Conservation (phyloP, 345 rosid genomes). For the Moringa oleifera region DNA sequence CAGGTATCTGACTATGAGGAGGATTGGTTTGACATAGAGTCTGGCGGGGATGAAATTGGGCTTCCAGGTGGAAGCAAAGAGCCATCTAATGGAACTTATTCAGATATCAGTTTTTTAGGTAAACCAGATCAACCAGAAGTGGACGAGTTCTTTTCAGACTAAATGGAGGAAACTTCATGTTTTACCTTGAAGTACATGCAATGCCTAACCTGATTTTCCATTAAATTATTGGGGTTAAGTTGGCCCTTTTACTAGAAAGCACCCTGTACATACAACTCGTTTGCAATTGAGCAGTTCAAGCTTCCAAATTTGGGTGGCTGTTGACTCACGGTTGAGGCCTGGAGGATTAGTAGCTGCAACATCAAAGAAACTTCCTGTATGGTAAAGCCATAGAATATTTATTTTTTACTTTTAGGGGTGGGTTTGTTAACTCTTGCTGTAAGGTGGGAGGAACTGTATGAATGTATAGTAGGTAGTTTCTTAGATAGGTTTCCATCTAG, state of each 20-base stretch:
- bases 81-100: constrained; percentile 1
- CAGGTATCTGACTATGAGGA: constrained; percentile 39
- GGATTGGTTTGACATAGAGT: constrained; percentile 38
- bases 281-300: too few relatives aligned
- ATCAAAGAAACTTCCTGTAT: too few relatives aligned
- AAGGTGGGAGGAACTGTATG: too few relatives aligned
- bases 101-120: constrained; percentile 4
- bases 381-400: too few relatives aligned
- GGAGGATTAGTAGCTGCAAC: too few relatives aligned
- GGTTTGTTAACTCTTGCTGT: too few relatives aligned
- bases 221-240: too few relatives aligned
- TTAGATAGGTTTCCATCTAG: too few relatives aligned
- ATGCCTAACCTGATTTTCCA: background rate
- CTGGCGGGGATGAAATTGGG: constrained; percentile 18
- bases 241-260: background rate
- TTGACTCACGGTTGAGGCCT: too few relatives aligned
- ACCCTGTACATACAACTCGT: constrained; percentile 18
- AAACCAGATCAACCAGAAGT: constrained; percentile 32
- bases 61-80: constrained; percentile 20
- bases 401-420: too few relatives aligned
- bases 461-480: too few relatives aligned
- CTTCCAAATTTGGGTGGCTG: too few relatives aligned
- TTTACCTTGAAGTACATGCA: background rate
- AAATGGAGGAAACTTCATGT: constrained; percentile 8
- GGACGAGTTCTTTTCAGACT: constrained; percentile 43